A percentile compares a stretch with the other conserved stretches of the same genome.
These are phyloP conservation scores for Podospora sp. DNA, from an alignment of 495 filamentous ascomycete species.

Conservation along the genomic window DNA sequence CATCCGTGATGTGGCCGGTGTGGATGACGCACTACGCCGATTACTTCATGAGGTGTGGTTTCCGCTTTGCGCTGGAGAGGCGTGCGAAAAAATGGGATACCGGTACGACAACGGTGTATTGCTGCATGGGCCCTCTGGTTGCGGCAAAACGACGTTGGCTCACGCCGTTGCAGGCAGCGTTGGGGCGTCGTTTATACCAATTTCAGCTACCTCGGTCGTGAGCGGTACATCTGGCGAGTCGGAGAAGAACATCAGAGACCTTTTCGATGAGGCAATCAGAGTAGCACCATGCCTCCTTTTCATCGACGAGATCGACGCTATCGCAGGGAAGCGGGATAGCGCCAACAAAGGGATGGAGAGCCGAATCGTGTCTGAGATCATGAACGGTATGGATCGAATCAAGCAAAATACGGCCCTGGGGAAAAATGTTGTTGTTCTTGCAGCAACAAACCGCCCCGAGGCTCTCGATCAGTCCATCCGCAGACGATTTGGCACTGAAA, in stretches of 20 bases:
- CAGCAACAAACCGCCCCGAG: slow-evolving; percentile 91
- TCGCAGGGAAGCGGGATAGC: slow-evolving; percentile 90
- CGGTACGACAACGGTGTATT: slow-evolving; percentile 86
- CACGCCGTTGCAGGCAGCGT: slow-evolving; percentile 87
- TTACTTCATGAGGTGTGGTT: slow-evolving; percentile 81
- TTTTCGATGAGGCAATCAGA: slow-evolving; percentile 86
- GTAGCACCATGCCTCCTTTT: slow-evolving; percentile 92
- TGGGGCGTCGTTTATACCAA: slow-evolving; percentile 82
- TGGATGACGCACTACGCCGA: slow-evolving; percentile 75
- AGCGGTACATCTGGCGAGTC: slow-evolving; percentile 96
- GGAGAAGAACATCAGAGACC: slow-evolving; percentile 88
- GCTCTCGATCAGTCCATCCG: slow-evolving; percentile 85
- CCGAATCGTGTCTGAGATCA: slow-evolving; percentile 88
- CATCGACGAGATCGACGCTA: slow-evolving; percentile 95
- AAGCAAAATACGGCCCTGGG: slow-evolving; percentile 77
- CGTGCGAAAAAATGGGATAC: slow-evolving; percentile 59
- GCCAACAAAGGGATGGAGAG: slow-evolving; percentile 98
- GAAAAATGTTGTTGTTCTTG: slow-evolving; percentile 90
- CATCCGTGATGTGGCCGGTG: slow-evolving; percentile 80
- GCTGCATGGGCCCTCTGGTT: slow-evolving; percentile 90
- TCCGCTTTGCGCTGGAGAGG: slow-evolving; percentile 67
- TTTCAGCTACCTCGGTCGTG: slow-evolving; percentile 86
- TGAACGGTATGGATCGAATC: slow-evolving; percentile 86
- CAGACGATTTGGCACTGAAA: slow-evolving; percentile 87
- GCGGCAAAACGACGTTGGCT: slow-evolving; percentile 92